phyloP scores from a whole-genome alignment of 805 yeast genomes.

The Cyberlindnera lachancei region DNA sequence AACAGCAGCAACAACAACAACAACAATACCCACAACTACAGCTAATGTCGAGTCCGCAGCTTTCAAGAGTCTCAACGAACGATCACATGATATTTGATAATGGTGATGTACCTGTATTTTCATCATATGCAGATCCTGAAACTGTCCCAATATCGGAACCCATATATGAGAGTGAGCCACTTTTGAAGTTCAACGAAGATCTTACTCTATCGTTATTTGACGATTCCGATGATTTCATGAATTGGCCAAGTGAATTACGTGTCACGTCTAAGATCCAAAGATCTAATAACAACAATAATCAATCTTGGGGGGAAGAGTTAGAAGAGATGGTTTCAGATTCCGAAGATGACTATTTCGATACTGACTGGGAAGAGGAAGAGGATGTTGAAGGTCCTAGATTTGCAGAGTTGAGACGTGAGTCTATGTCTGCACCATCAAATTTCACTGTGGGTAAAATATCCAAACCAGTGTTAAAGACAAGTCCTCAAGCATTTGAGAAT shows the following conservation, averaged over 20 bases:
- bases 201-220: slow-evolving; percentile 9
- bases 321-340: slow-evolving; percentile 7
- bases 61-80: slow-evolving; percentile 13
- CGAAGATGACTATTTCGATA: slow-evolving; percentile 25
- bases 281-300: neutral
- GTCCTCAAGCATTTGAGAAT: neutral
- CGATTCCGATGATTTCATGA: slow-evolving; percentile 2
- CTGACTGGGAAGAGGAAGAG: slow-evolving; percentile 16
- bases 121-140: slow-evolving; percentile 2
- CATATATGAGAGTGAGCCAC: slow-evolving; percentile 2
- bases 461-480: neutral
- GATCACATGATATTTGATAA: slow-evolving; percentile 1
- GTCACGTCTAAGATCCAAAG: neutral
- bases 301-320: slow-evolving; percentile 1
- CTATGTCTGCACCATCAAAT: slow-evolving; percentile 1
- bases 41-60: slow-evolving; percentile 1
- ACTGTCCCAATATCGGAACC: slow-evolving; percentile 2
- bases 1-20: slow-evolving; percentile 7
- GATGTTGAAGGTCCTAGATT: slow-evolving; percentile 7
- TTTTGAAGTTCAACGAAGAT: slow-evolving; percentile 24
- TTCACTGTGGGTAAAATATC: neutral
- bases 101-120: slow-evolving; percentile 3
- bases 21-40: slow-evolving; percentile 3
- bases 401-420: slow-evolving; percentile 3
- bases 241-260: slow-evolving; percentile 1